Conservation (phyloP, 2,329 filamentous ascomycete species). For the Coniochaeta sp. region DNA sequence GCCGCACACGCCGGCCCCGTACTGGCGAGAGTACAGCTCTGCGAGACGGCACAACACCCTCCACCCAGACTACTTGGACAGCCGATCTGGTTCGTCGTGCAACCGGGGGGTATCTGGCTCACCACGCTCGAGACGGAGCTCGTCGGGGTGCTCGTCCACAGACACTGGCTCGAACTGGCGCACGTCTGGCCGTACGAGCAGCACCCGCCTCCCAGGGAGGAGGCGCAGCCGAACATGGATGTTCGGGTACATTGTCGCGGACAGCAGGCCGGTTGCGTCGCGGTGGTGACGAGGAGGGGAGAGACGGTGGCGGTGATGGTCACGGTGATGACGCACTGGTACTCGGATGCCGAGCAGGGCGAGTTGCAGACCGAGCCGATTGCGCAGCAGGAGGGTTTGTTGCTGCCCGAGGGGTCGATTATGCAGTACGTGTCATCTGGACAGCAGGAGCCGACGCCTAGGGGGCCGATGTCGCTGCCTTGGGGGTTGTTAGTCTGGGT, state of each 20-base stretch:
- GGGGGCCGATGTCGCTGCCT: slow-evolving; percentile 1
- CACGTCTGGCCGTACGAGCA: slow-evolving; percentile 16
- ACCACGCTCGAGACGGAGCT: slow-evolving; percentile 20
- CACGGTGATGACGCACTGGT: slow-evolving; percentile 20
- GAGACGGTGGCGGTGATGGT: slow-evolving; percentile 18
- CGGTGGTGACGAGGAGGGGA: slow-evolving; percentile 10
- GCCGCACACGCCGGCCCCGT: slow-evolving; percentile 32
- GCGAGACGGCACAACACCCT: slow-evolving; percentile 41
- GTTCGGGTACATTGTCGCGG: slow-evolving; percentile 21
- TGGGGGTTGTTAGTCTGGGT: too few relatives aligned
- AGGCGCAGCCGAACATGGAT: slow-evolving; percentile 22
- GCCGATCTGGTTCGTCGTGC: slow-evolving; percentile 32
- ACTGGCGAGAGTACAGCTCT: slow-evolving; percentile 32
- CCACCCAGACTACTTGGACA: slow-evolving; percentile 38
- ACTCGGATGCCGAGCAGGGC: slow-evolving; percentile 19
- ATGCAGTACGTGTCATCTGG: slow-evolving; percentile 17
- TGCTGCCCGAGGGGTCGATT: slow-evolving; percentile 15
- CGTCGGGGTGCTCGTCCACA: slow-evolving; percentile 17
- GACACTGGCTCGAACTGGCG: slow-evolving; percentile 7
- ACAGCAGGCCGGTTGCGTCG: slow-evolving; percentile 18
- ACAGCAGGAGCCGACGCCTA: not conserved
- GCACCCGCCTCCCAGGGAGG: slow-evolving; percentile 20
- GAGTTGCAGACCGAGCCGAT: slow-evolving; percentile 22
- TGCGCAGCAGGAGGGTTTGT: slow-evolving; percentile 20
- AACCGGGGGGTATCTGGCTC: slow-evolving; percentile 34